These are phyloP conservation scores for Lepidium africanum DNA, from an alignment of 345 rosid species.

Conservation along the genomic window DNA sequence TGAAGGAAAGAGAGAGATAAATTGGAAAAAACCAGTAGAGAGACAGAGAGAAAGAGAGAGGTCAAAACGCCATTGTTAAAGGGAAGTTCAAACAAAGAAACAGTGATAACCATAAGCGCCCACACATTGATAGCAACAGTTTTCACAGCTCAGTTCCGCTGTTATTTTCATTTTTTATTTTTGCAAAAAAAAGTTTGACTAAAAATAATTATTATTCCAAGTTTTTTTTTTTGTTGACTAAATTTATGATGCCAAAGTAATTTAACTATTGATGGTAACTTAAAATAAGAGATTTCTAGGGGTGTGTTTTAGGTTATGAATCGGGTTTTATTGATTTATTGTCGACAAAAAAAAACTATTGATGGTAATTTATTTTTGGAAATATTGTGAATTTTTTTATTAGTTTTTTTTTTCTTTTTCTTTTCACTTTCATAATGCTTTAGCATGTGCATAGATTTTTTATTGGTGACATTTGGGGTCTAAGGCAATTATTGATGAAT, in stretches of 20 bases:
- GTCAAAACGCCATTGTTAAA: constrained; percentile 35
- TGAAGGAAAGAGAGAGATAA: constrained; percentile 41
- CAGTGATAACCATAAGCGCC: constrained; percentile 22
- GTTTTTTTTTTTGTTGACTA: neutral
- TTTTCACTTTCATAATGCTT: constrained; percentile 2
- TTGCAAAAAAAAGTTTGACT: neutral
- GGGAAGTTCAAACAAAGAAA: constrained; percentile 32
- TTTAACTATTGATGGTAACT: neutral
- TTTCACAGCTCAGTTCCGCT: constrained; percentile 55
- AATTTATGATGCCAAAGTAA: neutral
- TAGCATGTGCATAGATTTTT: constrained; percentile 9
- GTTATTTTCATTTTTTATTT: constrained; percentile 2
- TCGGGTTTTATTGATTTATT: too few relatives aligned
- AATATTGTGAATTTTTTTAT: neutral
- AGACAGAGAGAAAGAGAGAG: constrained; percentile 14
- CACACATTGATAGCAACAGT: constrained; percentile 42
- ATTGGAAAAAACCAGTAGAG: constrained; percentile 22
- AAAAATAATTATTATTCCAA: neutral
- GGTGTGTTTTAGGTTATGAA: too few relatives aligned
- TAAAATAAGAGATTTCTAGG: too few relatives aligned
- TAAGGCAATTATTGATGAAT: constrained; percentile 16
- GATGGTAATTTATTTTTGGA: neutral
- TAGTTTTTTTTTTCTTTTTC: neutral
- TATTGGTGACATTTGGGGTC: constrained; percentile 18
- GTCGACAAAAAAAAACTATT: too few relatives aligned